These are phyloP conservation scores for Prosopis cineraria DNA, from an alignment of 306 rosid species.

Conservation along the genomic window DNA sequence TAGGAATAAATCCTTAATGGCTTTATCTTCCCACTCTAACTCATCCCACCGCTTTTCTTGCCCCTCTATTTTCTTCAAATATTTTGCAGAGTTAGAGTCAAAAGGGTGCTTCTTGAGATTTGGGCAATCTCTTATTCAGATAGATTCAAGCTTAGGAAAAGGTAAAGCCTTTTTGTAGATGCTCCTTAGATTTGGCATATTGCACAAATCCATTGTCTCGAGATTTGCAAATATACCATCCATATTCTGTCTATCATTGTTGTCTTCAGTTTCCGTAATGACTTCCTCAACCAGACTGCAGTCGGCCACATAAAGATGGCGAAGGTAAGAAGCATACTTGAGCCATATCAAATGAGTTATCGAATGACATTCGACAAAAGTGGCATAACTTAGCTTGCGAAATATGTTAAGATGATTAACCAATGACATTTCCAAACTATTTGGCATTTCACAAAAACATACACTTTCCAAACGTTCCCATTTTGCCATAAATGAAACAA, in stretches of 20 bases:
- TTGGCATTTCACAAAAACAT: too few species aligned
- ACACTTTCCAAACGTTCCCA: too few species aligned
- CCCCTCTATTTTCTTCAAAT: too few species aligned
- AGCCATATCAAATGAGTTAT: conserved; percentile 27
- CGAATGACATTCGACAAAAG: too few species aligned
- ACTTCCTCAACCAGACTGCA: neutral
- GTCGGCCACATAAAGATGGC: rapidly evolving
- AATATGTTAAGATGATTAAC: too few species aligned
- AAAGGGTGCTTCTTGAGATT: conserved; percentile 30
- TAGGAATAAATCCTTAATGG: neutral
- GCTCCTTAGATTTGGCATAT: neutral
- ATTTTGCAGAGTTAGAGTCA: conserved; percentile 1
- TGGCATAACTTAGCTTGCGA: too few species aligned
- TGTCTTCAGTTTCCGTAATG: conserved; percentile 12
- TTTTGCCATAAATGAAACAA: too few species aligned
- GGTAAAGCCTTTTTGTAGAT: conserved; percentile 5
- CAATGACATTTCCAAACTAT: too few species aligned
- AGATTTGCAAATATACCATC: conserved; percentile 19
- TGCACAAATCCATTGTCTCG: rapidly evolving
- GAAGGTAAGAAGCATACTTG: conserved; percentile 12
- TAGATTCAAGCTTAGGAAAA: conserved; percentile 3
- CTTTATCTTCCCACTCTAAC: conserved; percentile 21
- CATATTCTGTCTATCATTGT: neutral
- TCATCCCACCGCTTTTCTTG: neutral
- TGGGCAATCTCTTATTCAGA: neutral